Evolutionary conservation across 1,139 yeast genomes (phyloP), one percentile per base, ranked within the genome.

Genomic region (Blastobotrys raffinosifermentans): DNA sequence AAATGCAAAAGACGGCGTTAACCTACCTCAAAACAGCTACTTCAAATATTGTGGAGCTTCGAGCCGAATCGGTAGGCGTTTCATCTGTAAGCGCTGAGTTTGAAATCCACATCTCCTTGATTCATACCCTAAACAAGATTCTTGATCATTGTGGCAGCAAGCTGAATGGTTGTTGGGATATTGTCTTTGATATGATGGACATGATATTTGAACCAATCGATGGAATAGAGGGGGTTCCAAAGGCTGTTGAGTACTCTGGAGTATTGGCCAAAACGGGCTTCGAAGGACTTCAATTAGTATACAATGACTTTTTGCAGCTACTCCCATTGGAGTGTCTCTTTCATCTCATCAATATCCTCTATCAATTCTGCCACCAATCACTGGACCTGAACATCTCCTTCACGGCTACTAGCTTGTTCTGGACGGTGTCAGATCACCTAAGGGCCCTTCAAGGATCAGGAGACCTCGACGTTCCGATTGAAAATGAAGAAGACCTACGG

Each of bases 401-500:
- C 55, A 84, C 94, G 37, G 79, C 96, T 0, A 83, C 87, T 6
- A 84, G 96, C 51, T 84, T 86, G 50, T 89, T 86, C 54, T 91
- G 97, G 97, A 60, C 82, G 22, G 75, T 89, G 6, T 82, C 95
- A 48, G 97, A 89, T 54, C 76, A 80, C 39, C 63, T 84, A 33
- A 75, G 72, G 41, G 56, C 58, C 16, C 18, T 26, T 46, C 17
- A 46, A 37, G 11, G 43, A 39, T 8, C 34, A 33, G 2, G 44
- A 46, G 55, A 52, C 26, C 44, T 44, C n/a, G 14, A 40, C 34
- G 27, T 34, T 32, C 23, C 57, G 35, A 19, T 44, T 4, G 15
- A 32, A 8, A 34, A 45, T 3, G 34, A 35, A 14, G 41, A 43
- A 3, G 45, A 40, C 9, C 33, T 48, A 13, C 31, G 29, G 42